A percentile compares a stretch with the other conserved stretches of the same genome.
These are phyloP conservation scores for Metroxylon sagu DNA, from an alignment of 176 grass and related monocot species.

Conservation along the genomic window DNA sequence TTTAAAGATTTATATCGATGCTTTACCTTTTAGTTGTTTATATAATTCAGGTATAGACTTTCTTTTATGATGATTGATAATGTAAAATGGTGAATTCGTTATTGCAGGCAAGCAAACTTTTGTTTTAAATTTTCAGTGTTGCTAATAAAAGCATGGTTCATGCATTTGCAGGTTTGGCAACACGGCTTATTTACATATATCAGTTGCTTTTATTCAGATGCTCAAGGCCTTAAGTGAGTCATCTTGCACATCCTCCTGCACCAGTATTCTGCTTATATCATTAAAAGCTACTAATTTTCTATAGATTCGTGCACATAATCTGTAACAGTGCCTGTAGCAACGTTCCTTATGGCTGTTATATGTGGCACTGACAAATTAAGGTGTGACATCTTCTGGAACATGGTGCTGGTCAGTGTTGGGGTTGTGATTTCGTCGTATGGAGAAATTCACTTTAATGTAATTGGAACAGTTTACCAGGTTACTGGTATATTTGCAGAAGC, in stretches of 20 bases:
- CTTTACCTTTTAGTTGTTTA: too few species aligned
- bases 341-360: conserved; percentile 90
- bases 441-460: conserved; percentile 93
- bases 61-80: too few species aligned
- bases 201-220: conserved; percentile 99
- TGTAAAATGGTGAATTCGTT: too few species aligned
- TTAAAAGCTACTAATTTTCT: conserved; percentile 5
- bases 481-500: conserved; percentile 97
- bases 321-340: conserved; percentile 95
- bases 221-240: conserved; percentile 99
- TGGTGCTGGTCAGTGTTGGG: conserved; percentile 95
- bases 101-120: too few species aligned
- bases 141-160: too few species aligned
- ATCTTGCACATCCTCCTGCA: conserved; percentile 9
- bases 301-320: conserved; percentile 14
- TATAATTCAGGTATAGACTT: too few species aligned
- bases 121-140: too few species aligned
- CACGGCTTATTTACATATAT: conserved; percentile 97
- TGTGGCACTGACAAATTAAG: conserved; percentile 96
- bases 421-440: conserved; percentile 97
- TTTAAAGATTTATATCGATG: too few species aligned
- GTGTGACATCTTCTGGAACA: conserved; percentile 87
- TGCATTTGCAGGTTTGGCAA: conserved; percentile 75
- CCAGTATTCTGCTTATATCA: conserved; percentile 5
- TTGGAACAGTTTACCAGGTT: conserved; percentile 93